Conservation (phyloP, 2,329 filamentous ascomycete species). For the Periconia sp. region DNA sequence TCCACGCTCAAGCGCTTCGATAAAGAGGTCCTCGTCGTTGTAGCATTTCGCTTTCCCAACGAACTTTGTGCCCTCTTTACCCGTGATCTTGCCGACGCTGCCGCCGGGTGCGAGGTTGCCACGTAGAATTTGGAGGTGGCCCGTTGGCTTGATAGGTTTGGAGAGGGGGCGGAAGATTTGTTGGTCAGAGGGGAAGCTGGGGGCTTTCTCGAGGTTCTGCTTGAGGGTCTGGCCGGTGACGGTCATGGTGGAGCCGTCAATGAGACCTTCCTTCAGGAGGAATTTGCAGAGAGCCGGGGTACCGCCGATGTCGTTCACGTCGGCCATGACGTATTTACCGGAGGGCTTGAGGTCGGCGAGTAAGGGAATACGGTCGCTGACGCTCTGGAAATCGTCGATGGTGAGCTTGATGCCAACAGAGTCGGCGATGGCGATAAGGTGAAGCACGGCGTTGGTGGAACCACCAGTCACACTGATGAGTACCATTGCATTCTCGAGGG, state of each 20-base stretch:
- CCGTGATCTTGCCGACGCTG: slow-evolving; percentile 74
- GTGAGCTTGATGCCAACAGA: slow-evolving; percentile 53
- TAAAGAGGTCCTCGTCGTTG: slow-evolving; percentile 70
- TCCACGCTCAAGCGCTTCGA: slow-evolving; percentile 65
- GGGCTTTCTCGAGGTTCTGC: slow-evolving; percentile 55
- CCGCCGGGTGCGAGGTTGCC: slow-evolving; percentile 70
- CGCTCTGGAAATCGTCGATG: slow-evolving; percentile 55
- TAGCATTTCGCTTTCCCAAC: slow-evolving; percentile 71
- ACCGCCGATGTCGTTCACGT: slow-evolving; percentile 59
- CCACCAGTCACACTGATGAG: slow-evolving; percentile 54
- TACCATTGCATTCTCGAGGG: slow-evolving; percentile 56
- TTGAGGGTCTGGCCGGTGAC: slow-evolving; percentile 54
- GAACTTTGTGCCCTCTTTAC: slow-evolving; percentile 71
- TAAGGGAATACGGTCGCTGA: slow-evolving; percentile 53
- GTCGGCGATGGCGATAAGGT: slow-evolving; percentile 55
- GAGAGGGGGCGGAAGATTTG: slow-evolving; percentile 69
- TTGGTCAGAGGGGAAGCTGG: slow-evolving; percentile 68
- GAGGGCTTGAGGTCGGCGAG: slow-evolving; percentile 56
- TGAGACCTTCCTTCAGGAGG: slow-evolving; percentile 51
- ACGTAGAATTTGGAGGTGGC: slow-evolving; percentile 73
- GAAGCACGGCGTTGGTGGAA: slow-evolving; percentile 54
- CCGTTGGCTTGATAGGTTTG: slow-evolving; percentile 70
- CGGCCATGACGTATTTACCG: slow-evolving; percentile 59
- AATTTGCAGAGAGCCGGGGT: slow-evolving; percentile 54
- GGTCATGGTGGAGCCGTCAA: slow-evolving; percentile 52